These are phyloP conservation scores for Thinopyrum elongatum DNA, from an alignment of 176 grass and related monocot genomes.

Conservation along the genomic window DNA sequence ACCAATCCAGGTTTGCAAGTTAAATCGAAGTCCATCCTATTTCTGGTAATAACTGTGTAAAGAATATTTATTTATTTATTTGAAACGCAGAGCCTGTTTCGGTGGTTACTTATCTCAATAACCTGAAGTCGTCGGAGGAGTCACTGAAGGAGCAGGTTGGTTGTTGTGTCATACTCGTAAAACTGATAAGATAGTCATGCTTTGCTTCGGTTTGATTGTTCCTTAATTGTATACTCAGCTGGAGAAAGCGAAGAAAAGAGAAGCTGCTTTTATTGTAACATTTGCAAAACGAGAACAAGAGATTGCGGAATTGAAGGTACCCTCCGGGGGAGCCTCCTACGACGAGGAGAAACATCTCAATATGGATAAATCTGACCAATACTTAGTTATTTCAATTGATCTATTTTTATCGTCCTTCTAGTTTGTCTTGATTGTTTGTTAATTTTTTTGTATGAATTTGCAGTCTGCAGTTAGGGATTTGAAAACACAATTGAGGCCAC, in stretches of 20 bases:
- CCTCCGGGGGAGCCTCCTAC: neutral
- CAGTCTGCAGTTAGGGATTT: slow-evolving; percentile 97
- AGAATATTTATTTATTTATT: slow-evolving; percentile 22
- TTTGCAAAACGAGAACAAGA: slow-evolving; percentile 98
- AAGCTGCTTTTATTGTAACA: slow-evolving; percentile 95
- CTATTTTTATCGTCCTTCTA: neutral
- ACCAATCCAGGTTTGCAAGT: slow-evolving; percentile 61
- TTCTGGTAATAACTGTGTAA: slow-evolving; percentile 6
- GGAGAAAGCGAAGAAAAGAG: slow-evolving; percentile 99
- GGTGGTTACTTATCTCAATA: slow-evolving; percentile 77
- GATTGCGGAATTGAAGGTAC: slow-evolving; percentile 94
- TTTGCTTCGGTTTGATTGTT: slow-evolving; percentile 7
- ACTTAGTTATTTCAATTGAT: neutral
- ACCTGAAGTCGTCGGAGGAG: slow-evolving; percentile 95
- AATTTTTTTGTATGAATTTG: slow-evolving; percentile 18
- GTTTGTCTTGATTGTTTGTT: neutral
- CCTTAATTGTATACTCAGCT: slow-evolving; percentile 57
- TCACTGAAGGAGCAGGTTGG: slow-evolving; percentile 91
- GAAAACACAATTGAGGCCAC: slow-evolving; percentile 95
- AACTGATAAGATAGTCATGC: neutral
- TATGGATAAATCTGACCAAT: neutral
- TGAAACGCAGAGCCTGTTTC: slow-evolving; percentile 65
- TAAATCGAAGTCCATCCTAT: neutral
- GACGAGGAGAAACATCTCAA: neutral
- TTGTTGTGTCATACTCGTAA: slow-evolving; percentile 2